Conservation (phyloP, 2,329 filamentous ascomycete species). For the Alternaria brassicae region DNA sequence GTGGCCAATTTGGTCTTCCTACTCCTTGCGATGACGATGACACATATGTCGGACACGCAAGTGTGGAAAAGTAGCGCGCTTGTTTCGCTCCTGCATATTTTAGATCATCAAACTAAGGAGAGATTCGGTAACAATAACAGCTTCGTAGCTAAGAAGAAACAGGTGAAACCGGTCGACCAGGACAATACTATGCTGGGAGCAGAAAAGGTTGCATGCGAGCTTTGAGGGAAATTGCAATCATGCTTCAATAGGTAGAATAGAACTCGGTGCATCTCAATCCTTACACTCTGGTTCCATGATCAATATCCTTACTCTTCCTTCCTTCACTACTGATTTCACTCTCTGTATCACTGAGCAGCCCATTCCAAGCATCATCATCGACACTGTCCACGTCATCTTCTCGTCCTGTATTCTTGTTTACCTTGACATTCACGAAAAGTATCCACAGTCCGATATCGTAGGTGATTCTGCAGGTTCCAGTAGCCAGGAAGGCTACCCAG, state of each 20-base stretch:
- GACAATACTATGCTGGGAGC: constrained; percentile 16
- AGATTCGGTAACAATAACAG: constrained; percentile 13
- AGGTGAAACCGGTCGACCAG: constrained; percentile 8
- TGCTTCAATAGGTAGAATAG: no score
- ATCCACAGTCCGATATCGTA: constrained; percentile 51
- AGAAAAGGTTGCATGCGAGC: constrained; percentile 7
- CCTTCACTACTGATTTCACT: constrained; percentile 31
- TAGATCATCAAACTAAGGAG: constrained; percentile 17
- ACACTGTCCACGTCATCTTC: constrained; percentile 32
- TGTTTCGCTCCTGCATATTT: constrained; percentile 18
- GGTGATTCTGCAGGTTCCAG: constrained; percentile 43
- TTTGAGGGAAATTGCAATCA: not conserved
- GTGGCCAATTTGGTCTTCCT: constrained; percentile 17
- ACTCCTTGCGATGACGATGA: constrained; percentile 17
- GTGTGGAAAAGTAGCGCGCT: constrained; percentile 24
- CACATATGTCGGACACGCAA: constrained; percentile 17
- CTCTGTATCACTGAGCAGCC: constrained; percentile 41
- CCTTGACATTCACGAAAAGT: constrained; percentile 48
- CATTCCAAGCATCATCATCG: constrained; percentile 40
- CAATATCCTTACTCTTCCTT: constrained; percentile 36
- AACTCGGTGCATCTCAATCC: not conserved
- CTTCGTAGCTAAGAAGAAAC: constrained; percentile 14
- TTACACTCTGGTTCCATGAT: constrained; percentile 17
- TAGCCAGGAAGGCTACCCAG: constrained; percentile 50
- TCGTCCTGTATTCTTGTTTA: constrained; percentile 27